Conservation (phyloP, 768 basidiomycete species). For the Mycena rebaudengoi region DNA sequence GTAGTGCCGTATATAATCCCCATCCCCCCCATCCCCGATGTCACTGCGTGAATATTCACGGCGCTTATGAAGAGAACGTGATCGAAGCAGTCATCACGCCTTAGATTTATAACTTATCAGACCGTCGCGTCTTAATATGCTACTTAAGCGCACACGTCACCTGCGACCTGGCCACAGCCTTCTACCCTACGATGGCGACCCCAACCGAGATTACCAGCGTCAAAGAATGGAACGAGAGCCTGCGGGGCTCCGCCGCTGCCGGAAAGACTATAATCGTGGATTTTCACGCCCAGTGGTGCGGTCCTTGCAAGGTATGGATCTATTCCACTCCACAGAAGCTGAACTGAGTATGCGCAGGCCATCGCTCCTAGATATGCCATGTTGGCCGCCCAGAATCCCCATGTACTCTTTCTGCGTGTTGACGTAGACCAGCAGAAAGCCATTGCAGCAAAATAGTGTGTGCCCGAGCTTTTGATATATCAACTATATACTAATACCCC, state of each 20-base stretch:
- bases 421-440: constrained; percentile 26
- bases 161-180: neutral
- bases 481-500: too few species aligned
- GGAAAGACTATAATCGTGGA: constrained; percentile 24
- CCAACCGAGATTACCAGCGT: constrained; percentile 9
- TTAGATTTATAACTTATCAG: neutral
- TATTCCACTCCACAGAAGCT: neutral
- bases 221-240: constrained; percentile 49
- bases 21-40: too few species aligned
- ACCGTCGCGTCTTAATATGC: constrained; percentile 12
- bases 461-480: too few species aligned
- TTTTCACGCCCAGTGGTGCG: constrained; percentile 30
- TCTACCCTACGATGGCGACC: neutral
- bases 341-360: neutral
- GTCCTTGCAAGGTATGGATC: constrained; percentile 26
- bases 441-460: constrained; percentile 30
- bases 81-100: neutral
- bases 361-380: constrained; percentile 23
- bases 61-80: too few species aligned
- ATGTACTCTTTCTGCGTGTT: constrained; percentile 28
- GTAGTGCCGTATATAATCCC: too few species aligned
- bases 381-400: constrained; percentile 23
- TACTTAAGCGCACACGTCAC: neutral
- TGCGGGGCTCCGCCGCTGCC: constrained; percentile 34
- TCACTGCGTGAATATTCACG: too few species aligned